Evolutionary conservation across 352 stramenopile species (phyloP), one percentile per base, ranked within the genome.

Genomic region (Phytophthora palmivora): DNA sequence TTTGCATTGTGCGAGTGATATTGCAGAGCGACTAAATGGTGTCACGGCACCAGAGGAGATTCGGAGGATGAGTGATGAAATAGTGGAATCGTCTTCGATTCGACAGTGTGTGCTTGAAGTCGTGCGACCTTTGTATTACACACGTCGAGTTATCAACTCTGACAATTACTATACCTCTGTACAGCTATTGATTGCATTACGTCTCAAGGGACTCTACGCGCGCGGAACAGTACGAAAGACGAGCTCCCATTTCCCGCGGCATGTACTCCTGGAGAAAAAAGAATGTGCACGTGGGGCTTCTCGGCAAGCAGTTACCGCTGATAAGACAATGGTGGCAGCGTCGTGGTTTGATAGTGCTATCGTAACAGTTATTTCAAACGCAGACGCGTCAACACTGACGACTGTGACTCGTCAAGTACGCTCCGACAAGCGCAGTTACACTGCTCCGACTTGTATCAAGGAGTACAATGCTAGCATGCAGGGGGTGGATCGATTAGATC

Each of bases 111-210:
- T 76, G 19, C 30, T 76, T 4, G 62, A 79, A 42, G 53, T 79
- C 0, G 59, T 42, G 10, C 52, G 42, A 9, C 67, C 63, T 8
- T 33, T 75, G n/a, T 60, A 64, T 49, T 8, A 14, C 18, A 54
- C 55, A 1, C 52, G 57, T 1, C 53, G 71, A 2, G 54, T 75
- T 6, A 36, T 80, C 18, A 74, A 74, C 37, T 65, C 44, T 0
- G 67, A 74, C 37, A 74, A 77, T 43, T 80, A 62, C 42, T 80
- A 77, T 48, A 79, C 71, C 0, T 76, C 62, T 5, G 54, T 74
- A 11, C 44, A 68, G n/a, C 43, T 79, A 11, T 55, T 75, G 9
- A 21, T 60, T 6, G 45, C 21, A 3, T 14, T 80, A 14, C 43
- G 58, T 19, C 4, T 70, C 21, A 72, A 68, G 19, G 59, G 63